Conservation (phyloP, 1,284 basidiomycete species). For the Cryptococcus jaspeensis region DNA sequence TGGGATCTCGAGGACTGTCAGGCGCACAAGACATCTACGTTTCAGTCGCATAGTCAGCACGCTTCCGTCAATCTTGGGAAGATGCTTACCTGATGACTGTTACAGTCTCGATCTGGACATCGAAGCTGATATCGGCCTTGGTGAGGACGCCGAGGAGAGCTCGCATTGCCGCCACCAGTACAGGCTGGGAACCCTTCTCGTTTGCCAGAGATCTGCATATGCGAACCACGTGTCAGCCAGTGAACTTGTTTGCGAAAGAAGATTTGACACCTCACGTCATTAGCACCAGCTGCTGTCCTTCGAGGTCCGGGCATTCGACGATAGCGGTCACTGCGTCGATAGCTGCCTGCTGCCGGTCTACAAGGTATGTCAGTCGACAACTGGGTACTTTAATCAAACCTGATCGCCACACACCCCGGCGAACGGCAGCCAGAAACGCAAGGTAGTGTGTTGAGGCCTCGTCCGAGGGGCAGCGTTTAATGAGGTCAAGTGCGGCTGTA, state of each 20-base stretch:
- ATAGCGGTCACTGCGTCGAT: slow-evolving; percentile 10
- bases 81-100: background rate
- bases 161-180: background rate
- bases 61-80: no score
- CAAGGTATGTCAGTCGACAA: background rate
- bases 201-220: background rate
- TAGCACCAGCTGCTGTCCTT: slow-evolving; percentile 16
- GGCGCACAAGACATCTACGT: background rate
- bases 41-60: no score
- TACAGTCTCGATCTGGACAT: slow-evolving; percentile 2
- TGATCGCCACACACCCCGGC: slow-evolving; percentile 1
- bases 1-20: background rate
- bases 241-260: background rate
- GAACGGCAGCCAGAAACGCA: slow-evolving; percentile 13
- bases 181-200: background rate
- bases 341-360: slow-evolving; percentile 7
- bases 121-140: background rate
- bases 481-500: background rate
- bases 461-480: slow-evolving; percentile 6
- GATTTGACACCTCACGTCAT: slow-evolving; percentile 12
- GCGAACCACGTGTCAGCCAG: background rate
- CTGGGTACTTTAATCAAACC: background rate
- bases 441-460: slow-evolving; percentile 26
- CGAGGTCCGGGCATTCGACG: slow-evolving; percentile 17
- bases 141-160: background rate